These are phyloP conservation scores for Hyaloscypha finlandica DNA, from an alignment of 495 filamentous ascomycete species.

Conservation along the genomic window DNA sequence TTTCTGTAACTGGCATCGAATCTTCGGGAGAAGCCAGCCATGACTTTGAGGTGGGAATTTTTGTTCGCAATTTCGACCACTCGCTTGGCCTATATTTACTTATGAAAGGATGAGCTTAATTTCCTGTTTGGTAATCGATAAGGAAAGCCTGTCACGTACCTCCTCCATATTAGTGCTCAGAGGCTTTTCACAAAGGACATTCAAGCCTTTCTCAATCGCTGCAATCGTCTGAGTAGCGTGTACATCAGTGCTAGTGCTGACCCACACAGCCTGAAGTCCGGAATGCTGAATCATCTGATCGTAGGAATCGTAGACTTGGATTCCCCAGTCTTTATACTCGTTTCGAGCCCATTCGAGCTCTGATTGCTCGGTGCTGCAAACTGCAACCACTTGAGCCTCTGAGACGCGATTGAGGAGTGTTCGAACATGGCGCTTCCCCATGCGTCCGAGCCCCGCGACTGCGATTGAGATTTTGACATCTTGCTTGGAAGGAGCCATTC, in stretches of 20 bases:
- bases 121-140: background rate
- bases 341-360: conserved; percentile 38
- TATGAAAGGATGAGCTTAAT: conserved; percentile 7
- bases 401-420: conserved; percentile 41
- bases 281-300: conserved; percentile 44
- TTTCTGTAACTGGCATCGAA: conserved; percentile 44
- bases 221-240: conserved; percentile 41
- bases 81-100: conserved; percentile 34
- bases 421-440: conserved; percentile 43
- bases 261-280: conserved; percentile 40
- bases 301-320: conserved; percentile 39
- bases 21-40: conserved; percentile 45
- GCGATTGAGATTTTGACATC: conserved; percentile 36
- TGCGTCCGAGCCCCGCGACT: conserved; percentile 45
- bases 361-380: conserved; percentile 37
- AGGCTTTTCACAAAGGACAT: conserved; percentile 48
- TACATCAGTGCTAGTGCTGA: conserved; percentile 42
- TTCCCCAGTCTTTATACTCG: conserved; percentile 37
- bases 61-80: conserved; percentile 39
- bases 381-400: conserved; percentile 41
- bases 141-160: conserved; percentile 20
- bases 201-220: conserved; percentile 39
- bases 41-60: conserved; percentile 41
- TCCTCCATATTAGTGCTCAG: conserved; percentile 36
- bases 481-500: conserved; percentile 25